phyloP scores from a whole-genome alignment of 495 filamentous ascomycete species.

The Lasiosphaeriaceae sp. region DNA sequence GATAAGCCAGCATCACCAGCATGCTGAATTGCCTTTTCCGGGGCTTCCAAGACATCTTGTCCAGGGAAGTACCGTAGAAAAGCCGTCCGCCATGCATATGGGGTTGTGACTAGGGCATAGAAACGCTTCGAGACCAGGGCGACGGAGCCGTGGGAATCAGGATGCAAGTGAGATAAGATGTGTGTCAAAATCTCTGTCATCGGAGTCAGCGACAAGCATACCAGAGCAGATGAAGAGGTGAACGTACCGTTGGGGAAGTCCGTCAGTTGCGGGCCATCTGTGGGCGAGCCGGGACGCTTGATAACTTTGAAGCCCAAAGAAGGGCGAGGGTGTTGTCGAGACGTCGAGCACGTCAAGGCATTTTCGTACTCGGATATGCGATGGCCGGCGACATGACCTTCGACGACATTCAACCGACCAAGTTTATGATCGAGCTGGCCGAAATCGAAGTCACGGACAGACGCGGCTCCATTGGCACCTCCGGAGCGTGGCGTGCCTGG shows the following conservation, averaged over 20 bases:
- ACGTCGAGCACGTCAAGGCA: constrained; percentile 42
- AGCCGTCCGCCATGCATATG: constrained; percentile 85
- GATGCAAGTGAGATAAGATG: constrained; percentile 82
- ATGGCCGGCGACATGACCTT: constrained; percentile 45
- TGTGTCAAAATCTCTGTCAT: constrained; percentile 81
- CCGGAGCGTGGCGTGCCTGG: constrained; percentile 22
- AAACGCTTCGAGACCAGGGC: constrained; percentile 82
- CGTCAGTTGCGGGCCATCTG: constrained; percentile 51
- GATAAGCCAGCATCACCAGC: constrained; percentile 43
- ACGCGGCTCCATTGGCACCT: constrained; percentile 14
- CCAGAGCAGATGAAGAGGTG: neutral
- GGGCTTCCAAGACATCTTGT: constrained; percentile 44
- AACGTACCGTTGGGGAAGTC: constrained; percentile 77
- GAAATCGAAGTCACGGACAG: too few relatives aligned
- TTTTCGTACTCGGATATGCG: constrained; percentile 73
- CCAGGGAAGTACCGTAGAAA: constrained; percentile 88
- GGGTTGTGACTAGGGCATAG: constrained; percentile 75
- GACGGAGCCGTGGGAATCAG: constrained; percentile 69
- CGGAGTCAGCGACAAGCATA: constrained; percentile 12
- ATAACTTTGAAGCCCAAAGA: constrained; percentile 59
- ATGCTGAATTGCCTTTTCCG: constrained; percentile 32
- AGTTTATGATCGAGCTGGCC: constrained; percentile 35
- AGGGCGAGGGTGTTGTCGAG: constrained; percentile 44
- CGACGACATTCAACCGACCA: constrained; percentile 39
- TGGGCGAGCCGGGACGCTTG: constrained; percentile 41